These are phyloP conservation scores for Asterophora parasitica DNA, from an alignment of 768 basidiomycete species.

Conservation along the genomic window DNA sequence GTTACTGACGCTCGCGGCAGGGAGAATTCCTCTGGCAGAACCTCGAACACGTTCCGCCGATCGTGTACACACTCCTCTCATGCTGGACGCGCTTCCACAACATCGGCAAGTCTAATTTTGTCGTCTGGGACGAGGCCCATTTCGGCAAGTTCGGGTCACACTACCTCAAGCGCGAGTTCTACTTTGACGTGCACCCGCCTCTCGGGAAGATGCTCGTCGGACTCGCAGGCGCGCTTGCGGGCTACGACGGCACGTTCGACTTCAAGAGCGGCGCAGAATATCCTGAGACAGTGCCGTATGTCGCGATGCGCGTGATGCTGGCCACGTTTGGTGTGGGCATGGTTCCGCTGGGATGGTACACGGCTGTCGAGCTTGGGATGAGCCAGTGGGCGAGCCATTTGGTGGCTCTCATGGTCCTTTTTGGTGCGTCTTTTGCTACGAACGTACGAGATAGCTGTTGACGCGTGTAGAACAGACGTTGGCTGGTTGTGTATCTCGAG, in stretches of 20 bases:
- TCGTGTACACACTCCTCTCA: slow-evolving; percentile 86
- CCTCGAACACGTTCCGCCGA: slow-evolving; percentile 69
- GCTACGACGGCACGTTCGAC: slow-evolving; percentile 89
- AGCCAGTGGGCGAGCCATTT: slow-evolving; percentile 85
- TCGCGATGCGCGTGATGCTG: slow-evolving; percentile 92
- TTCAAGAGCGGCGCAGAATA: slow-evolving; percentile 91
- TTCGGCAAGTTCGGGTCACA: slow-evolving; percentile 99
- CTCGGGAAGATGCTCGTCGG: slow-evolving; percentile 99
- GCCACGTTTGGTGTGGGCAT: slow-evolving; percentile 92
- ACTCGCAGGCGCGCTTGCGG: slow-evolving; percentile 82
- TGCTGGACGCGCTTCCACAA: slow-evolving; percentile 94
- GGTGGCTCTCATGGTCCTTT: slow-evolving; percentile 89
- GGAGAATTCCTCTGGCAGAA: slow-evolving; percentile 78
- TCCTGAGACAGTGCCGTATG: slow-evolving; percentile 81
- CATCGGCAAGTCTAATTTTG: slow-evolving; percentile 79
- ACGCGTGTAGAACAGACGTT: slow-evolving; percentile 60
- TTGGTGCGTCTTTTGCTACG: slow-evolving; percentile 49
- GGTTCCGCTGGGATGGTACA: slow-evolving; percentile 97
- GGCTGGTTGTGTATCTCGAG: slow-evolving; percentile 96
- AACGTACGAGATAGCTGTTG: neutral
- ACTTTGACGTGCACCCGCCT: slow-evolving; percentile 98
- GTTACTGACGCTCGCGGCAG: slow-evolving; percentile 32
- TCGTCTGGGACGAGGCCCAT: slow-evolving; percentile 99
- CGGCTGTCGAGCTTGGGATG: slow-evolving; percentile 91
- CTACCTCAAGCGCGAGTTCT: slow-evolving; percentile 98